Percentiles rank a stretch among this genome's conserved stretches.
Evolutionary conservation across 441 rosid species (phyloP).

Genomic region (Populus trichocarpa): DNA sequence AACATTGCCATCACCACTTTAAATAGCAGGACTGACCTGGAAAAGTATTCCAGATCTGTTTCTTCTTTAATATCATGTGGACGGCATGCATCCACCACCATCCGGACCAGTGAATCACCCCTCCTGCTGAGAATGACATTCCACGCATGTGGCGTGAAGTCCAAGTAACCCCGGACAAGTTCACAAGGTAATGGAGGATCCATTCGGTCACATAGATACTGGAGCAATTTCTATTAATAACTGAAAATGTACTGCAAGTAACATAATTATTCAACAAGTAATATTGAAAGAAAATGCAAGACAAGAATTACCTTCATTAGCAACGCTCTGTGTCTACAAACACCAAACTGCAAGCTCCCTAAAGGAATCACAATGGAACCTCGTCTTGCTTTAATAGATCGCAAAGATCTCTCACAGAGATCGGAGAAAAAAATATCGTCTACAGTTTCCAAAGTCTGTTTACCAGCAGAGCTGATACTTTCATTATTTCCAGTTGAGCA

Average conservation of each 20-base stretch:
- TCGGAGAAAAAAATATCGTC: conserved; percentile 64
- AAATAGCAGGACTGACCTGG: conserved; percentile 49
- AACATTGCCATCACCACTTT: conserved; percentile 5
- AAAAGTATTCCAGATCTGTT: conserved; percentile 71
- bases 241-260: not conserved
- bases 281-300: not conserved
- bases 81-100: conserved; percentile 89
- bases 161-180: conserved; percentile 96
- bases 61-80: conserved; percentile 92
- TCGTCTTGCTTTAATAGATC: conserved; percentile 57
- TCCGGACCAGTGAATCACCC: conserved; percentile 63
- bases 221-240: conserved; percentile 17
- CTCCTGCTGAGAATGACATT: conserved; percentile 58
- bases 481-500: conserved; percentile 78
- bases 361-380: conserved; percentile 79
- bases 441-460: conserved; percentile 28
- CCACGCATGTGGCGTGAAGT: conserved; percentile 96
- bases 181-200: conserved; percentile 93
- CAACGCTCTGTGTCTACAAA: conserved; percentile 92
- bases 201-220: conserved; percentile 97
- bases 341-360: conserved; percentile 81
- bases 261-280: conserved; percentile 5
- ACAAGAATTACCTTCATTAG: conserved; percentile 72
- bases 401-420: conserved; percentile 79
- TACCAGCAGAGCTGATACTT: conserved; percentile 28